Evolutionary conservation across 2,329 filamentous ascomycete genomes (phyloP), one percentile per base, ranked within the genome.

Genomic region (Xylariaceae sp.): DNA sequence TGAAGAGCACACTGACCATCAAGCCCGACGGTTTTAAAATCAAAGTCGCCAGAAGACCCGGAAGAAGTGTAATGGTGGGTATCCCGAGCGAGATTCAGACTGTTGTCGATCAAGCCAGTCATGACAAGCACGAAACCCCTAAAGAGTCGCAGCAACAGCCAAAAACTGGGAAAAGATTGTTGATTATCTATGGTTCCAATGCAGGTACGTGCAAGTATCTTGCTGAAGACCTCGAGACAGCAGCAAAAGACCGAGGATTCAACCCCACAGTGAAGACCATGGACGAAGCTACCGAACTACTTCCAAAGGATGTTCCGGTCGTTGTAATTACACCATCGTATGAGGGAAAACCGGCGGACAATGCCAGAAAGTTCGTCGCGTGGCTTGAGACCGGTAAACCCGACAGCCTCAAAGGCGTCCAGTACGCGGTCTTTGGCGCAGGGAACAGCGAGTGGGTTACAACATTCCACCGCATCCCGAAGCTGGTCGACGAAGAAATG

Each of bases 381-480:
- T 85, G 82, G 81, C 69, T 85, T 6, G 74, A 78, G 57, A 69
- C 63, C 2, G 66, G 76, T 5, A 68, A 73, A 27, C 44, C 55
- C 6, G 72, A 74, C 20, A 35, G 39, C 3, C 63, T 81, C 7
- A 70, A 77, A 15, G 75, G 72, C 16, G 73, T 79, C 6, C 72
- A 74, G n/a, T 84, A 77, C 61, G 76, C 81, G 6, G 75, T 83
- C 9, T 84, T 84, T 64, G 81, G 81, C 10, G 80, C 75, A 49
- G 82, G 82, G 6, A 69, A 73, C 40, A 64, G 64, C 37, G 73
- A 82, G 55, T 85, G 82, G 82, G 68, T 72, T 0, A 70, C 75
- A 24, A 91, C 87, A 0, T 91, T 85, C 70, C 86, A 90, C 58
- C 77, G 77, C 9, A 78, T 91, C 6, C 88, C 88, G 0, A 88